Evolutionary conservation across 1,284 basidiomycete genomes (phyloP), one percentile per base, ranked within the genome.

Genomic region (Tilletiopsis washingtonensis): DNA sequence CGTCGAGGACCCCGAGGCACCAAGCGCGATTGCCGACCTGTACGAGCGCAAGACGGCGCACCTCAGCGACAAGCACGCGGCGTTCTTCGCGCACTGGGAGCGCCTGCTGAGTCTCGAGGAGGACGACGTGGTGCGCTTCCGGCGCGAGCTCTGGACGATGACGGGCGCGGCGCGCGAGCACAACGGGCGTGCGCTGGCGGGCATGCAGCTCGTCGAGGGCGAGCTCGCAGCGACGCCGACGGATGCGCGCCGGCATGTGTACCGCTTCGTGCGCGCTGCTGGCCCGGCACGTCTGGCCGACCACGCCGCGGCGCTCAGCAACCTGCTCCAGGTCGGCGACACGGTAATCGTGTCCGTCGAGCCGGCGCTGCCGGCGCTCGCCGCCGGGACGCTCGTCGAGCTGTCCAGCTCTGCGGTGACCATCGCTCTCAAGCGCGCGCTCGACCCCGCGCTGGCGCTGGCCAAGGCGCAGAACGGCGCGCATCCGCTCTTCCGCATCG

Each of bases 141-240:
- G 84, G 59, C 86, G 86, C 56, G 91, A 98, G 67, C 78, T 98
- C 6, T 99, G 93, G 93, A 93, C 88, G 0, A 82, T 94, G 80
- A 80, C 81, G 5, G 88, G 89, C 0, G 75, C 74, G 3, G 83
- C 88, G 60, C 81, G 94, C 40, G 87, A 91, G 71, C 78, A 77
- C 47, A 80, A 44, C 2, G 75, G 75, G 2, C 62, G 71, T 20
- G 71, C 74, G 19, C 57, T 74, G 11, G 66, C 72, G 43, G 75
- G 75, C 50, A 77, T 78, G 57, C 52, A 5, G 19, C 25, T 14
- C 5, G 19, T 14, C n/a, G 21, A 26, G 24, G 23, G 34, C 11
- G 27, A 46, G 21, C 11, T 26, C 3, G 14, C 46, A 37, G 26
- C 21, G 17, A 3, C 12, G 12, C 34, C 24, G 20, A 32, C 20